Percentiles rank a stretch among this genome's conserved stretches.
Conservation (phyloP, 768 basidiomycete species). For the Agaricus blazei region DNA sequence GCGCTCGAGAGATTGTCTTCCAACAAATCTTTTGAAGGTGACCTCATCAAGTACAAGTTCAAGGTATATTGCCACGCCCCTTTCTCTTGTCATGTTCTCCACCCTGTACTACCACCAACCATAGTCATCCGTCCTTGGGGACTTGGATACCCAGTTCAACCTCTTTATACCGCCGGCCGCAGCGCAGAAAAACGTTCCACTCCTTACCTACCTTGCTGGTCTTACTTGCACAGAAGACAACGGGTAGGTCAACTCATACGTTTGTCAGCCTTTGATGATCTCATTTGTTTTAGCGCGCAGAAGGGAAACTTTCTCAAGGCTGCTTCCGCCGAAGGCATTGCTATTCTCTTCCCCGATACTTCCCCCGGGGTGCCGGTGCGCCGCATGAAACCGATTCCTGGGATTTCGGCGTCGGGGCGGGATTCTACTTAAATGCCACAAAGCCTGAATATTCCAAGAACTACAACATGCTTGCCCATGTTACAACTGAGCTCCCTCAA, state of each 20-base stretch:
- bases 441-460: slow-evolving; percentile 62
- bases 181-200: slow-evolving; percentile 40
- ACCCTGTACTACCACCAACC: neutral
- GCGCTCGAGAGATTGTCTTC: slow-evolving; percentile 64
- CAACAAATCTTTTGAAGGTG: slow-evolving; percentile 78
- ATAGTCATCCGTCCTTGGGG: slow-evolving; percentile 72
- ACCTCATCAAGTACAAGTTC: slow-evolving; percentile 83
- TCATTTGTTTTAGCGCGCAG: slow-evolving; percentile 56
- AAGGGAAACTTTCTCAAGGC: slow-evolving; percentile 91
- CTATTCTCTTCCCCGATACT: slow-evolving; percentile 93
- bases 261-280: neutral
- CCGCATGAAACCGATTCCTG: slow-evolving; percentile 77
- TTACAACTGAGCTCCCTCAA: slow-evolving; percentile 80
- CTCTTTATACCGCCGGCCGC: slow-evolving; percentile 76
- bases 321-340: slow-evolving; percentile 81
- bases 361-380: slow-evolving; percentile 85
- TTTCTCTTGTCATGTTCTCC: neutral
- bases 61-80: slow-evolving; percentile 34
- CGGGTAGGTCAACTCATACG: slow-evolving; percentile 44
- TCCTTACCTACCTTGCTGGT: slow-evolving; percentile 87
- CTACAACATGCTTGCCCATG: slow-evolving; percentile 87
- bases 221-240: slow-evolving; percentile 92
- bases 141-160: slow-evolving; percentile 74
- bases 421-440: slow-evolving; percentile 95
- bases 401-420: slow-evolving; percentile 95